phyloP scores from a whole-genome alignment of 805 yeast genomes.

The Candida corydali region DNA sequence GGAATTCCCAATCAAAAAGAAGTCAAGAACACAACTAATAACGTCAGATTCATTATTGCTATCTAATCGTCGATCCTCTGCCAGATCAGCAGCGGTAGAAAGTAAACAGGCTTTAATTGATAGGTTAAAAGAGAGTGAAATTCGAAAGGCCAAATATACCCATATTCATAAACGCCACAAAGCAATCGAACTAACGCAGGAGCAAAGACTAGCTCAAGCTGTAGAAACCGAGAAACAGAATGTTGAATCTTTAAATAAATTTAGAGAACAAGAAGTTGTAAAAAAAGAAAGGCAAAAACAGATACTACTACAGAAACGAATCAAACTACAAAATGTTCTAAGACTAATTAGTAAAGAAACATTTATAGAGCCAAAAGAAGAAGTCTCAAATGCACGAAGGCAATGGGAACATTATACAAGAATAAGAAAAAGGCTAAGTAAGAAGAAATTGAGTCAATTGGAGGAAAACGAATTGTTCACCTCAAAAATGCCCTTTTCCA shows the following conservation, averaged over 20 bases:
- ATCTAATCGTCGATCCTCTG: constrained; percentile 62
- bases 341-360: constrained; percentile 47
- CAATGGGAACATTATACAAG: constrained; percentile 24
- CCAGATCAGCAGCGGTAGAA: constrained; percentile 72
- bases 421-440: constrained; percentile 41
- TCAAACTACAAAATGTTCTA: constrained; percentile 55
- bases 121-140: constrained; percentile 65
- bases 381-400: constrained; percentile 46
- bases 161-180: constrained; percentile 36
- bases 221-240: constrained; percentile 79
- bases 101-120: constrained; percentile 75
- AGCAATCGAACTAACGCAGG: constrained; percentile 59
- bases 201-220: constrained; percentile 76
- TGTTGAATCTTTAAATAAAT: constrained; percentile 65
- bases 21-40: constrained; percentile 16
- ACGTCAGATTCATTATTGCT: constrained; percentile 49
- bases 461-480: constrained; percentile 24
- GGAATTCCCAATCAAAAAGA: constrained; percentile 28
- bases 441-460: constrained; percentile 34
- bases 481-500: constrained; percentile 28
- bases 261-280: constrained; percentile 78
- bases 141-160: constrained; percentile 45
- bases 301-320: constrained; percentile 61
- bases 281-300: constrained; percentile 77
- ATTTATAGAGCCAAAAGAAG: constrained; percentile 61